phyloP scores from a whole-genome alignment of 495 filamentous ascomycete genomes.

The Jackrogersella minutella region DNA sequence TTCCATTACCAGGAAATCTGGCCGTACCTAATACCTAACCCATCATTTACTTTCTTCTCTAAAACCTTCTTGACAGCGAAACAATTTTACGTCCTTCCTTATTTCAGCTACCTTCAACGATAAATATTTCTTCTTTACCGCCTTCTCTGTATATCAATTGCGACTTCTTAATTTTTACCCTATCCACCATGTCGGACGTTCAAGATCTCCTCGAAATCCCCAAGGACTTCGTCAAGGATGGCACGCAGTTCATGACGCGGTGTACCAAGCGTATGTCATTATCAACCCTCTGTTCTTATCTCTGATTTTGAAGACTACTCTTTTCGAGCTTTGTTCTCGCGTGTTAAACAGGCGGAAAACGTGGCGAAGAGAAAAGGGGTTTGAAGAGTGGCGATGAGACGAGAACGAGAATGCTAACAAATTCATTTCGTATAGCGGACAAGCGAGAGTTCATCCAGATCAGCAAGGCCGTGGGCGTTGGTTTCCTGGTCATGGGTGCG shows the following conservation, averaged over 20 bases:
- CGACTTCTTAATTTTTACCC: constrained; percentile 7
- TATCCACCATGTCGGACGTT: constrained; percentile 70
- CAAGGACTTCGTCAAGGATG: constrained; percentile 80
- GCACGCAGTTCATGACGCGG: constrained; percentile 78
- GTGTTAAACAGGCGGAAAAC: neutral
- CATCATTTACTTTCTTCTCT: constrained; percentile 31
- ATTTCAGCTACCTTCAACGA: neutral
- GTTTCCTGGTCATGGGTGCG: constrained; percentile 77
- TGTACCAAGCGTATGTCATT: constrained; percentile 77
- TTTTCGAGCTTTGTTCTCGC: neutral
- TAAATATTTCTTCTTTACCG: neutral
- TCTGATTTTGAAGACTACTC: neutral
- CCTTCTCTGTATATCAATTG: constrained; percentile 5
- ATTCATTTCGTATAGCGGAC: constrained; percentile 58
- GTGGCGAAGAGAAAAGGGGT: neutral
- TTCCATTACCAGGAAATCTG: constrained; percentile 41
- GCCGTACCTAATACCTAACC: constrained; percentile 42
- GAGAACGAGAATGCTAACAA: constrained; percentile 34
- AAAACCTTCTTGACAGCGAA: constrained; percentile 5
- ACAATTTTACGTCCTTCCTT: neutral
- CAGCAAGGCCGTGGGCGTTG: constrained; percentile 92
- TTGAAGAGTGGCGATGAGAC: neutral
- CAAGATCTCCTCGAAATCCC: constrained; percentile 81
- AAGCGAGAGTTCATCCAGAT: constrained; percentile 92
- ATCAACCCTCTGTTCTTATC: constrained; percentile 1